Evolutionary conservation across 2,329 filamentous ascomycete genomes (phyloP).

Genomic region (Claviceps fusiformis): DNA sequence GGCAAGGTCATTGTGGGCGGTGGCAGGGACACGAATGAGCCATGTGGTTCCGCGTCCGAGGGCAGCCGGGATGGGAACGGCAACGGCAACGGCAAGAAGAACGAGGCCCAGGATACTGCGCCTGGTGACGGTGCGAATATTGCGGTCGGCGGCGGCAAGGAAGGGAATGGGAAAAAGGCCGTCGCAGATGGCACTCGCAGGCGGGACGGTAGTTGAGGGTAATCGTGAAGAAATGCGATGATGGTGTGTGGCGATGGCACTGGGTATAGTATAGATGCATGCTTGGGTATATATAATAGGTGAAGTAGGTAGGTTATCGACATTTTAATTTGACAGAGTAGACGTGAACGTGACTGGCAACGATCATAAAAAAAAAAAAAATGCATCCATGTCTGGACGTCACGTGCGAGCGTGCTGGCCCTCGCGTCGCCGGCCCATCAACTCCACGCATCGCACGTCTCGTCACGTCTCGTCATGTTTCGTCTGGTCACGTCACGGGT

Average conservation of each 20-base stretch:
- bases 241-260: neutral
- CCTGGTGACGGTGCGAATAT: constrained; percentile 16
- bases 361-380: no score
- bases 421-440: neutral
- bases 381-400: neutral
- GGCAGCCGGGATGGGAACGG: constrained; percentile 11
- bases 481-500: neutral
- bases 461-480: neutral
- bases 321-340: neutral
- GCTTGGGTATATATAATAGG: neutral
- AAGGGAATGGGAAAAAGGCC: constrained; percentile 19
- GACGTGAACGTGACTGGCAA: no score
- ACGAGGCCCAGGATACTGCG: constrained; percentile 9
- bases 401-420: neutral
- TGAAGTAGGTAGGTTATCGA: neutral
- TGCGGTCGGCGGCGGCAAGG: constrained; percentile 14
- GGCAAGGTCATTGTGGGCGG: constrained; percentile 63
- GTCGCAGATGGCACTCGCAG: neutral
- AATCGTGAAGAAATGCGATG: neutral
- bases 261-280: neutral
- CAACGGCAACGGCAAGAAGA: constrained; percentile 4
- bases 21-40: constrained; percentile 25
- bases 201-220: neutral
- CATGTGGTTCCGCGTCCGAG: constrained; percentile 9
- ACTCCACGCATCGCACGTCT: neutral